Evolutionary conservation across 495 filamentous ascomycete species (phyloP).

Genomic region (Melanomma pulvis-pyrius): DNA sequence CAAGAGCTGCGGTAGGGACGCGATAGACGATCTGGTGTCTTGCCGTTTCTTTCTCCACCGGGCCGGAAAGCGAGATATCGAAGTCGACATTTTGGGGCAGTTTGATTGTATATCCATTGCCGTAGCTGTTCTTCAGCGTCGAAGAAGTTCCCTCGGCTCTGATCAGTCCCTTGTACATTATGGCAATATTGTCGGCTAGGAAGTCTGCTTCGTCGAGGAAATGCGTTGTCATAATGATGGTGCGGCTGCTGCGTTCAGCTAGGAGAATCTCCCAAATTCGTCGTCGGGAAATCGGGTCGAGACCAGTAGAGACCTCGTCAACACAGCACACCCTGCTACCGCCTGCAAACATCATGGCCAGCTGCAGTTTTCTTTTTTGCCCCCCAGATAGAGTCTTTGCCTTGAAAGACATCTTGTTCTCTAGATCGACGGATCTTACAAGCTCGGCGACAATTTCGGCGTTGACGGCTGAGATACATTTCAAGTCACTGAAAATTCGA

Average conservation of each 20-base stretch:
- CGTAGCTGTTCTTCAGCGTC: slow-evolving; percentile 43
- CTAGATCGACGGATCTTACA: slow-evolving; percentile 68
- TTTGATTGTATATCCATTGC: slow-evolving; percentile 67
- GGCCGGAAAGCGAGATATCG: slow-evolving; percentile 36
- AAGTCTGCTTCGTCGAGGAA: slow-evolving; percentile 50
- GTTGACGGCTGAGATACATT: slow-evolving; percentile 56
- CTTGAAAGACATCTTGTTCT: slow-evolving; percentile 64
- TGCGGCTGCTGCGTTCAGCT: slow-evolving; percentile 73
- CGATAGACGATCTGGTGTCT: slow-evolving; percentile 70
- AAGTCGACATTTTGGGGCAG: slow-evolving; percentile 55
- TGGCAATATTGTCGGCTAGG: slow-evolving; percentile 46
- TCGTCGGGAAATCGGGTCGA: slow-evolving; percentile 79
- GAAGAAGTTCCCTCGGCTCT: slow-evolving; percentile 43
- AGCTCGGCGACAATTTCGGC: slow-evolving; percentile 58
- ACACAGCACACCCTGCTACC: slow-evolving; percentile 88
- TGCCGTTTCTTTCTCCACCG: slow-evolving; percentile 61
- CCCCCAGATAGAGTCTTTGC: slow-evolving; percentile 78
- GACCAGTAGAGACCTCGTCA: slow-evolving; percentile 74
- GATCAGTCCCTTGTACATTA: slow-evolving; percentile 46
- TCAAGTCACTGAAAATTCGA: slow-evolving; percentile 74
- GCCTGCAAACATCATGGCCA: slow-evolving; percentile 89
- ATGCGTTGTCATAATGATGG: slow-evolving; percentile 81
- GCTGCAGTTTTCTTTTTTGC: slow-evolving; percentile 87
- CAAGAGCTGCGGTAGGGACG: slow-evolving; percentile 62
- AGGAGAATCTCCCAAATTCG: slow-evolving; percentile 94